Base-by-base conservation (phyloP, 768 basidiomycete species). In the Filobasidium floriforme region DNA sequence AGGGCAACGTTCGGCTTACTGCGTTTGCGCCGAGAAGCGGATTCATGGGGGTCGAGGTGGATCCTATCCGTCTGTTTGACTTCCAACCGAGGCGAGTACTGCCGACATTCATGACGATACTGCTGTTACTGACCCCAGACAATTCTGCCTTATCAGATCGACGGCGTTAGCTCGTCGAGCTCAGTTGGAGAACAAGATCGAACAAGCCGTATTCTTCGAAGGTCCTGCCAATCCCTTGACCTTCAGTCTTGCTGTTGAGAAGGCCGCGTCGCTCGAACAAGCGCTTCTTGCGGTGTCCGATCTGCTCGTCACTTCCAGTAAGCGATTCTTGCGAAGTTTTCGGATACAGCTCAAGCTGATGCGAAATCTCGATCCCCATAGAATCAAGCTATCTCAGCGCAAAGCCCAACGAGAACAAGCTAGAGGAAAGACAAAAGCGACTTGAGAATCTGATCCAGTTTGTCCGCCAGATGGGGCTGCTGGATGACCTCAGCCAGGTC, bases 141-240 rank as follows among this genome's bases (percentile, higher is more conserved):
- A 37, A 9, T 37, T 49, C 22, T 49, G 46, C 46, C 15, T 49
- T 49, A 49, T 15, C 46, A 49, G 32, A 12, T 51, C 54, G 29
- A 57, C 54, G 22, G 19, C 22, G 12, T 15, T 32, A 19, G 54
- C 54, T 14, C 54, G 54, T 28, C 54, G 24, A 28, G 54, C 19
- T 24, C 54, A 57, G 26, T 24, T 57, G 22, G 54, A 57, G 24
- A 57, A 57, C 29, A 57, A 57, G 54, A 24, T 57, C 29, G 54
- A 57, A 57, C 54, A 57, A 57, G 19, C 54, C 4, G 54, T 57
- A 24, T 57, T 57, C 54, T 57, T 57, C 54, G 54, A 57, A 19
- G 54, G 54, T 15, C 1, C 15, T 5, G 54, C 54, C 12, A 57
- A 57, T n/a, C 54, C 54, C 3, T 14, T 57, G 15, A 24, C 54